Evolutionary conservation across 2,329 filamentous ascomycete genomes (phyloP).

Genomic region (Nemania sp.): DNA sequence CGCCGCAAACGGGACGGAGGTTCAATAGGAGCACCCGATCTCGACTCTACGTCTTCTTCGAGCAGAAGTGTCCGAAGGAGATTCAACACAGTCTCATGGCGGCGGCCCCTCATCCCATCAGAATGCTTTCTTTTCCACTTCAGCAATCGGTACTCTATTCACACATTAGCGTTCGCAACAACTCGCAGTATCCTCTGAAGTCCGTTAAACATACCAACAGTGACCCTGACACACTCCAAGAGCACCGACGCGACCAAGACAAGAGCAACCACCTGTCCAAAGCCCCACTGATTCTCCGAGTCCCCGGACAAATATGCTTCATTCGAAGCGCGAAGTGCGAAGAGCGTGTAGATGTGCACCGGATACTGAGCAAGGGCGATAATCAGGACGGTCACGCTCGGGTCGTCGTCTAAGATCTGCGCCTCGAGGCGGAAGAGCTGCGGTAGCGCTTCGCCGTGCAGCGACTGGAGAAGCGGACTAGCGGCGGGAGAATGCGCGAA

Average conservation of each 20-base stretch:
- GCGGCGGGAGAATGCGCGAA: neutral
- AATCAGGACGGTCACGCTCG: neutral
- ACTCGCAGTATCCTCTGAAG: neutral
- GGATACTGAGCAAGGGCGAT: neutral
- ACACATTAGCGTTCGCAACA: neutral
- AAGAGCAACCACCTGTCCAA: neutral
- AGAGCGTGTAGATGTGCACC: neutral
- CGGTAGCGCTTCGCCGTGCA: neutral
- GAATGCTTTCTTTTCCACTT: neutral
- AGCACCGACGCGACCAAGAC: neutral
- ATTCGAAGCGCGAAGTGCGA: neutral
- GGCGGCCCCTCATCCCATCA: neutral
- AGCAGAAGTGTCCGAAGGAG: neutral
- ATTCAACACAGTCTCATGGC: neutral
- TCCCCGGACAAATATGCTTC: conserved; percentile 1
- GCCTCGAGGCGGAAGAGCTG: neutral
- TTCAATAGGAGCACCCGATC: too few relatives aligned
- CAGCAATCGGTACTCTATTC: neutral
- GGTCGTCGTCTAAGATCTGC: neutral
- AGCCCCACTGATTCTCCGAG: conserved; percentile 1
- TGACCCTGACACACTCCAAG: neutral
- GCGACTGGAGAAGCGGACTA: neutral
- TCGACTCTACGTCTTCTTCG: neutral
- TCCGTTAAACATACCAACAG: neutral
- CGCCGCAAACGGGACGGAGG: neutral